phyloP scores from a whole-genome alignment of 441 rosid genomes.

The Gossypium schwendimanii region DNA sequence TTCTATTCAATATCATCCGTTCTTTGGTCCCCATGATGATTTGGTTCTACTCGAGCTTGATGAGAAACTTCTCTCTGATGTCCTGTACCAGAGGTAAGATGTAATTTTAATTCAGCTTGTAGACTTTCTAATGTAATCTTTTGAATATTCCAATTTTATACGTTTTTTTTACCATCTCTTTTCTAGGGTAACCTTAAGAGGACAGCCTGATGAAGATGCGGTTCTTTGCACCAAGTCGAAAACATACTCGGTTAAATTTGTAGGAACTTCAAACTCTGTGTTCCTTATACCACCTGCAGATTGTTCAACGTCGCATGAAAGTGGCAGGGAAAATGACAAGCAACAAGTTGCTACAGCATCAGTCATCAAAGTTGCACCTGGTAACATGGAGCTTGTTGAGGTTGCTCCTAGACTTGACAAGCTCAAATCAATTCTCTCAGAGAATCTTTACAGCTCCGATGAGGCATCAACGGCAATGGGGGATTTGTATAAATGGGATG shows the following conservation, averaged over 20 bases:
- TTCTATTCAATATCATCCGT: slow-evolving; percentile 56
- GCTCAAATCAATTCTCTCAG: slow-evolving; percentile 56
- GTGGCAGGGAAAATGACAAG: slow-evolving; percentile 12
- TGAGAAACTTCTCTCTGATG: slow-evolving; percentile 52
- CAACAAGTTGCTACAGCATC: slow-evolving; percentile 31
- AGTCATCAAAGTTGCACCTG: slow-evolving; percentile 57
- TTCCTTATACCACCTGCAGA: slow-evolving; percentile 62
- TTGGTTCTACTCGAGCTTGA: slow-evolving; percentile 70
- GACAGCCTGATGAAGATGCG: slow-evolving; percentile 75
- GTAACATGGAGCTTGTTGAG: slow-evolving; percentile 73
- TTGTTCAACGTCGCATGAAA: slow-evolving; percentile 16
- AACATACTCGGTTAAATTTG: slow-evolving; percentile 72
- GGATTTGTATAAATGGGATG: slow-evolving; percentile 48
- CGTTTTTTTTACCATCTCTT: not conserved
- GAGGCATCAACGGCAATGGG: slow-evolving; percentile 35
- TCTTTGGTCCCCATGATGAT: slow-evolving; percentile 62
- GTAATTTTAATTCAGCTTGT: not conserved
- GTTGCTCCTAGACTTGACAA: slow-evolving; percentile 80
- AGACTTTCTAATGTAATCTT: not conserved
- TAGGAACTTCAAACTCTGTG: slow-evolving; percentile 72
- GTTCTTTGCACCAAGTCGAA: slow-evolving; percentile 81
- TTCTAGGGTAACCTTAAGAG: slow-evolving; percentile 65
- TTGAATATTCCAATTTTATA: not conserved
- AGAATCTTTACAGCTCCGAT: slow-evolving; percentile 40
- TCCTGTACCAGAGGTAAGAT: slow-evolving; percentile 50